Evolutionary conservation across 73 alveolate species (phyloP).

Genomic region (Breviolum minutum): DNA sequence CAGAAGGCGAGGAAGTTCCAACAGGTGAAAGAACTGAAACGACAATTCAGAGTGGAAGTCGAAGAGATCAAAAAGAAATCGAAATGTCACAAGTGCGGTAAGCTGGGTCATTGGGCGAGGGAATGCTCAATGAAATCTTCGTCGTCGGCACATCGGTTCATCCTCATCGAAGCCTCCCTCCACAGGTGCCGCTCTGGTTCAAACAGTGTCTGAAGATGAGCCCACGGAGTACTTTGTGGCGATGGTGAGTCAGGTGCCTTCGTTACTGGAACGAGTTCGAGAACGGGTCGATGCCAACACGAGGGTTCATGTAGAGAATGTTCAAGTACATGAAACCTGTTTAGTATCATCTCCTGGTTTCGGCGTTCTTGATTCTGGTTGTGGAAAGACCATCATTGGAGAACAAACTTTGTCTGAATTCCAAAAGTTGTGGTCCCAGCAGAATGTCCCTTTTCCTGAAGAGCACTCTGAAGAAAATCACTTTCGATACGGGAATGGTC

Average conservation of each 20-base stretch:
- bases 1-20: not conserved
- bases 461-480: not conserved
- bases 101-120: not conserved
- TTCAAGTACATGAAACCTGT: not conserved
- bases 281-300: not conserved
- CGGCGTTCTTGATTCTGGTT: constrained; percentile 1
- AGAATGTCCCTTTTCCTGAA: not conserved
- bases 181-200: not conserved
- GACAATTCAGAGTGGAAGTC: not conserved
- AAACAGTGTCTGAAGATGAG: not conserved
- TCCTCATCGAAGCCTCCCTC: not conserved
- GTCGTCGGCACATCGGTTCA: not conserved
- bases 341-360: not conserved
- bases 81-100: not conserved
- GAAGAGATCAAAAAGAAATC: not conserved
- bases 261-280: not conserved
- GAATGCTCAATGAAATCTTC: not conserved
- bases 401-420: not conserved
- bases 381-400: not conserved
- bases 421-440: not conserved
- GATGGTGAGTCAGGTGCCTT: not conserved
- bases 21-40: not conserved
- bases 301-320: not conserved
- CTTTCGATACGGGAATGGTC: not conserved
- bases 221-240: not conserved